Conservation (phyloP, 2,329 filamentous ascomycete species). For the Scytalidium sp. region DNA sequence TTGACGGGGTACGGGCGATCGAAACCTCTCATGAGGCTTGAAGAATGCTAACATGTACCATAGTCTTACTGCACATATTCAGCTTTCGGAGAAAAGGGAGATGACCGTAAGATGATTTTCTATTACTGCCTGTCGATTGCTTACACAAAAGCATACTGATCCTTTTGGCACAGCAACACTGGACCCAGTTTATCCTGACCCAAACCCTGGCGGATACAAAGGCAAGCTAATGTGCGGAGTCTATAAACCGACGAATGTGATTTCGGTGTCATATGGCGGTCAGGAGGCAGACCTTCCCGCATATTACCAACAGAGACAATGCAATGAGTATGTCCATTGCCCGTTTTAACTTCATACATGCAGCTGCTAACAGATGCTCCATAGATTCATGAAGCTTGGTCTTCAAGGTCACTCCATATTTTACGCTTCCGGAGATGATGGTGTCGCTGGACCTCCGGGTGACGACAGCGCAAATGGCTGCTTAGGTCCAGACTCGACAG, state of each 20-base stretch:
- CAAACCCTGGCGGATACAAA: conserved; percentile 34
- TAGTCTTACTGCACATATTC: conserved; percentile 38
- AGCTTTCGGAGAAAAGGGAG: conserved; percentile 36
- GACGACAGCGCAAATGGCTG: conserved; percentile 31
- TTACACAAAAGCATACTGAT: neutral
- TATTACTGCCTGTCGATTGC: neutral
- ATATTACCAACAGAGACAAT: conserved; percentile 34
- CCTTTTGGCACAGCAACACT: conserved; percentile 15
- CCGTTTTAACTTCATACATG: neutral
- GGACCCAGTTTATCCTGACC: conserved; percentile 39
- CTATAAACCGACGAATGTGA: conserved; percentile 43
- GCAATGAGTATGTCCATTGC: conserved; percentile 8
- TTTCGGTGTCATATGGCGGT: conserved; percentile 37
- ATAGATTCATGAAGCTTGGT: conserved; percentile 32
- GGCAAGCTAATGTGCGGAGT: conserved; percentile 37
- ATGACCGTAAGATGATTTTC: conserved; percentile 18
- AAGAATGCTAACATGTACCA: conserved; percentile 14
- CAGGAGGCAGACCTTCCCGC: conserved; percentile 37
- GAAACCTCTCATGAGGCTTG: neutral
- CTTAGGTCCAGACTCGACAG: conserved; percentile 41
- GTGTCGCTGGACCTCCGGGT: conserved; percentile 23
- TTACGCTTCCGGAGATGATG: conserved; percentile 41
- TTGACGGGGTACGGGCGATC: conserved; percentile 31
- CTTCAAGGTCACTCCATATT: conserved; percentile 31
- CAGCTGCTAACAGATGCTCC: conserved; percentile 3